Conservation (phyloP, 495 filamentous ascomycete species). For the Podospora pseudoanserina region DNA sequence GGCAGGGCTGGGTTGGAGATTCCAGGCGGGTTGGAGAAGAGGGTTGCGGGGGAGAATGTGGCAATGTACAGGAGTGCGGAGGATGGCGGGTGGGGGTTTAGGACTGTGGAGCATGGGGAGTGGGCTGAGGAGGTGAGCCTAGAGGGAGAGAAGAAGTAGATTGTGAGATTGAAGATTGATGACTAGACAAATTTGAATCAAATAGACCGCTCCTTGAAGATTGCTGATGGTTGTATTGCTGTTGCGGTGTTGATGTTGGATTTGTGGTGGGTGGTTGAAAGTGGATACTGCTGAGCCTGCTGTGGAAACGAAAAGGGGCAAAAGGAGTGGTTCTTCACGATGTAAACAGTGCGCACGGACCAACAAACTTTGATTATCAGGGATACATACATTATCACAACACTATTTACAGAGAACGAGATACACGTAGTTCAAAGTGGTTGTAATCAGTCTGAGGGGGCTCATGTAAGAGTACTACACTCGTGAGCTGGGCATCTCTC, state of each 20-base stretch:
- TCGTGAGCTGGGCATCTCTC: too few relatives aligned
- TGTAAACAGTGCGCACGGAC: not conserved
- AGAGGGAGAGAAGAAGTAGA: not conserved
- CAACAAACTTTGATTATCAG: not conserved
- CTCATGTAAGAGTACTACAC: too few relatives aligned
- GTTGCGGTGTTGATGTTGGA: not conserved
- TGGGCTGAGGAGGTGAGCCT: not conserved
- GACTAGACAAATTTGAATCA: not conserved
- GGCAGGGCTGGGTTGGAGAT: slow-evolving; percentile 36
- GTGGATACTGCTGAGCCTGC: not conserved
- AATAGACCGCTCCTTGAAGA: not conserved
- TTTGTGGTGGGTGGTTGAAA: not conserved
- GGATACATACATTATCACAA: too few relatives aligned
- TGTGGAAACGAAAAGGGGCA: not conserved
- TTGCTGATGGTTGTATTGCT: not conserved
- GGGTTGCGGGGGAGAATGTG: slow-evolving; percentile 30
- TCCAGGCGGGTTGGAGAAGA: slow-evolving; percentile 32
- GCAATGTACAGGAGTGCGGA: slow-evolving; percentile 27
- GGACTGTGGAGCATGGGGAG: slow-evolving; percentile 5
- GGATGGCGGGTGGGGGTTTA: slow-evolving; percentile 17
- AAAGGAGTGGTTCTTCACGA: not conserved
- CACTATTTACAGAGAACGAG: too few relatives aligned
- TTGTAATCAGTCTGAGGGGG: too few relatives aligned
- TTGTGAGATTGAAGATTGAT: not conserved
- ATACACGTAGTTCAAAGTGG: too few relatives aligned